Percentiles rank a stretch among this genome's conserved stretches.
Evolutionary conservation across 306 rosid genomes (phyloP).

Genomic region (Cicer pinnatifidum): DNA sequence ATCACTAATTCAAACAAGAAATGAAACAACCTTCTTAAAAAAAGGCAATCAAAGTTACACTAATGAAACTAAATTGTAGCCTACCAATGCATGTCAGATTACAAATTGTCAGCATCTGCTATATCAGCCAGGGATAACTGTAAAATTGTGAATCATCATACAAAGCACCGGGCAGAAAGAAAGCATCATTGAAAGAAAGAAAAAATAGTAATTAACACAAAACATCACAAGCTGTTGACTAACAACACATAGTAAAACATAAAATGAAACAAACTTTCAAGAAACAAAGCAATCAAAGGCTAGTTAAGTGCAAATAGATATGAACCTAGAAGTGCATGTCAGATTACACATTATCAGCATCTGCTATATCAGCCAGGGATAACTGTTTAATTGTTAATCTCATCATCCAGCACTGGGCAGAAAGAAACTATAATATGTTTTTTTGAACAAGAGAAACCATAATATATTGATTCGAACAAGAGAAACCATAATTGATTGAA

Average conservation of each 20-base stretch:
- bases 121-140: conserved; percentile 91
- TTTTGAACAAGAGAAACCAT: too few relatives aligned
- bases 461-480: too few relatives aligned
- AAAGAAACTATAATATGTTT: too few relatives aligned
- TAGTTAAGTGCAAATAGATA: neutral
- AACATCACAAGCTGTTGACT: too few relatives aligned
- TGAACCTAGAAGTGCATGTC: conserved; percentile 46
- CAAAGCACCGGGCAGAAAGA: conserved; percentile 36
- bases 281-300: neutral
- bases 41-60: neutral
- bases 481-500: too few relatives aligned
- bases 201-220: too few relatives aligned
- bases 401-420: conserved; percentile 55
- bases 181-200: too few relatives aligned
- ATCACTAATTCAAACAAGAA: neutral
- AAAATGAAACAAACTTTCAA: neutral
- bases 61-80: too few relatives aligned
- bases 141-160: conserved; percentile 56
- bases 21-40: neutral
- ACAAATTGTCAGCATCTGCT: conserved; percentile 62
- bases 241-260: neutral
- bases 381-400: conserved; percentile 36
- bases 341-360: conserved; percentile 68
- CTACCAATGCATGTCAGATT: conserved; percentile 57
- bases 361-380: conserved; percentile 23